These are phyloP conservation scores for Rhizophagus sp. DNA, from an alignment of 192 early-diverging fungal genomes.

Conservation along the genomic window DNA sequence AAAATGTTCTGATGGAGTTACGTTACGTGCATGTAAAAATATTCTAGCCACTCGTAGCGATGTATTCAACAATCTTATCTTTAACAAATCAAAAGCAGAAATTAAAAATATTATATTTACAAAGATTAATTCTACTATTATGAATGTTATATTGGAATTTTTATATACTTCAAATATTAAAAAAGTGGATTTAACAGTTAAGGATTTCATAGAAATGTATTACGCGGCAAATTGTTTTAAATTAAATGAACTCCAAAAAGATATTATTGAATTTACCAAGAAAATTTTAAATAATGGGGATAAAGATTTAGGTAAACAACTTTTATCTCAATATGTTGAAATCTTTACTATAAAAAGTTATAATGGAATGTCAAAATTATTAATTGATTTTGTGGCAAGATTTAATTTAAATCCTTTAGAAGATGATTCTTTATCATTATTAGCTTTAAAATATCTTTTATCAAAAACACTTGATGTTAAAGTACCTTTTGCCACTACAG, in stretches of 20 bases:
- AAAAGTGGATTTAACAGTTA: not conserved
- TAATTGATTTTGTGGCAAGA: not conserved
- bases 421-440: not conserved
- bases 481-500: not conserved
- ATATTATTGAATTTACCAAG: not conserved
- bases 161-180: not conserved
- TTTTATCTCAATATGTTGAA: not conserved
- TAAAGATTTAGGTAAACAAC: not conserved
- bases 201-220: not conserved
- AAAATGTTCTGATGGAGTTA: not conserved
- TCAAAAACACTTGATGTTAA: not conserved
- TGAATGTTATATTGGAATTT: not conserved
- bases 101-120: not conserved
- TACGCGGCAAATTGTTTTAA: not conserved
- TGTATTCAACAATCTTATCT: not conserved
- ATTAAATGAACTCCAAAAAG: not conserved
- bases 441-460: not conserved
- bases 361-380: not conserved
- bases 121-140: not conserved
- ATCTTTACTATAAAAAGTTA: not conserved
- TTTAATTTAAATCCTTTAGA: not conserved
- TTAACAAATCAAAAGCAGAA: not conserved
- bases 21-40: not conserved
- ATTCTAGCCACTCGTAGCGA: not conserved
- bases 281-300: not conserved